phyloP scores from a whole-genome alignment of 192 early-diverging fungal genomes.

The Allomyces macrogynus region DNA sequence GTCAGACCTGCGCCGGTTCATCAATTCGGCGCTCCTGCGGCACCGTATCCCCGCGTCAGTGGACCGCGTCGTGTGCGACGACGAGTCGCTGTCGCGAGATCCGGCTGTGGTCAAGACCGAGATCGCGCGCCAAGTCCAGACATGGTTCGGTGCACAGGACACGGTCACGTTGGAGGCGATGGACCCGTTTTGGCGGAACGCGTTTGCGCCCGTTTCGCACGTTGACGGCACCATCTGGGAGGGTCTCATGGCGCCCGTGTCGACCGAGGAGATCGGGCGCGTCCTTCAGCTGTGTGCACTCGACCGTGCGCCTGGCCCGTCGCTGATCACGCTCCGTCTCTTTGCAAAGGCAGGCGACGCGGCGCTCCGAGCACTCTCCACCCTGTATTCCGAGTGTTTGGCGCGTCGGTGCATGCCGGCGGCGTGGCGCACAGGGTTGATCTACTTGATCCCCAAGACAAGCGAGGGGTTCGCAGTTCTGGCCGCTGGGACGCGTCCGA shows the following conservation, averaged over 20 bases:
- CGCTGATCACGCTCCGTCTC: background rate
- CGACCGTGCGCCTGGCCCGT: background rate
- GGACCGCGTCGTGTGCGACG: background rate
- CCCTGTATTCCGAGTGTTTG: background rate
- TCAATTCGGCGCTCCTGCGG: background rate
- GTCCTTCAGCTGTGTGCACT: background rate
- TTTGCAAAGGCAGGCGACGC: background rate
- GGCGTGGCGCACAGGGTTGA: background rate
- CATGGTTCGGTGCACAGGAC: background rate
- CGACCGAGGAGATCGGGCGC: background rate
- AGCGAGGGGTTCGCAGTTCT: background rate
- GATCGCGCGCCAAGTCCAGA: background rate
- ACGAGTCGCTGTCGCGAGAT: background rate
- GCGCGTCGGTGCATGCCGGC: background rate
- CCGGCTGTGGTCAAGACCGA: background rate
- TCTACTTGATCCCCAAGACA: background rate
- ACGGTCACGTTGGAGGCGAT: background rate
- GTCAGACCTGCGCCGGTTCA: background rate
- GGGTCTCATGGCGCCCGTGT: background rate
- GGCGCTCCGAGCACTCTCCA: background rate
- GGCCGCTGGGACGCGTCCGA: background rate
- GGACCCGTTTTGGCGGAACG: background rate
- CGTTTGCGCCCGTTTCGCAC: background rate
- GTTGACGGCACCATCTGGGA: background rate
- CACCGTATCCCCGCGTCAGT: background rate